Conservation (phyloP, 345 rosid species). For the Pistacia atlantica region DNA sequence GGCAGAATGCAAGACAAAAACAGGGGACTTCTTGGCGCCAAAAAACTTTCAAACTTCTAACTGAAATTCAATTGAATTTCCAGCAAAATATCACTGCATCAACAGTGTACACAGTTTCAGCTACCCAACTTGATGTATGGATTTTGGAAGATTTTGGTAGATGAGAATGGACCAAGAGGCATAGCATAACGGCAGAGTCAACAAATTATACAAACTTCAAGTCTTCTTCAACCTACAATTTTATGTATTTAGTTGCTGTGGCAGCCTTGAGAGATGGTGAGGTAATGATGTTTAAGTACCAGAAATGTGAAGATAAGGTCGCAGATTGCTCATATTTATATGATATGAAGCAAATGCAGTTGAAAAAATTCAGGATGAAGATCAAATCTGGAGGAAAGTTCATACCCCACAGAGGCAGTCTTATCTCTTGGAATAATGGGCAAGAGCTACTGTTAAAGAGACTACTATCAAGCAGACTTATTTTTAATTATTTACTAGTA, state of each 20-base stretch:
- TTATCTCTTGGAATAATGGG: background rate
- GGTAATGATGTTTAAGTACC: background rate
- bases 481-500: no score
- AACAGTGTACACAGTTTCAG: background rate
- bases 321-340: constrained; percentile 11
- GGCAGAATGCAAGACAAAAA: no score
- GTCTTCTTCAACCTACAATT: background rate
- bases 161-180: constrained; percentile 19
- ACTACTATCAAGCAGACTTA: background rate
- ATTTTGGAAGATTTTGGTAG: constrained; percentile 13
- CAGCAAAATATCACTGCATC: no score
- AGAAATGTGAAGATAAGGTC: no score
- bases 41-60: no score
- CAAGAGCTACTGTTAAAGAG: background rate
- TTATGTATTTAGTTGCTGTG: background rate
- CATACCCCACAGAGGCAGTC: constrained; percentile 12
- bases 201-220: background rate
- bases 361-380: constrained; percentile 3
- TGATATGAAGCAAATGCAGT: background rate
- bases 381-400: background rate
- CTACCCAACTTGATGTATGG: constrained; percentile 12
- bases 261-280: constrained; percentile 11
- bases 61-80: no score
- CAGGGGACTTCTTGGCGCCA: no score
- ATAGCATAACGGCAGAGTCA: constrained; percentile 2